Evolutionary conservation across 257 asterid genomes (phyloP), one percentile per base, ranked within the genome.

Genomic region (Lavandula angustifolia): DNA sequence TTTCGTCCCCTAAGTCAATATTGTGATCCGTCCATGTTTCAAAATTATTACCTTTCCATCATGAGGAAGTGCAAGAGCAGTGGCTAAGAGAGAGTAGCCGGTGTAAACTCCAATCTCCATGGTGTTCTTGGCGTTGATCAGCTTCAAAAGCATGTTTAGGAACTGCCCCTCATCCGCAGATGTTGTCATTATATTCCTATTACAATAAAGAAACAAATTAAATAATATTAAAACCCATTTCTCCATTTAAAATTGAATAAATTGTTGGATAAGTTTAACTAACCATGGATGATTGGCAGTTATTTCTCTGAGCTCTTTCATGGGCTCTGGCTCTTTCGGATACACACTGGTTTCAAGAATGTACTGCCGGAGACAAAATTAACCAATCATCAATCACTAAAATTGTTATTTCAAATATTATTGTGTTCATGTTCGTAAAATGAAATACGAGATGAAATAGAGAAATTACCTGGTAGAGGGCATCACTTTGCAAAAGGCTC

Each of bases 51-150:
- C 96, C 96, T 87, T 87, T 35, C 97, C 97, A 56, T 89, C 94
- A 1, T 85, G 63, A 0, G 97, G 95, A 54, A 89, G 84, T 7
- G 95, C 94, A 43, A 89, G 95, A 38, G 95, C 97, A 0, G 97
- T 89, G 9, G 97, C 94, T 12, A 89, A 70, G 1, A 89, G 94
- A 11, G 97, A 89, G 69, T 87, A 87, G n/a, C 97, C 97, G 1
- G 97, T 89, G 75, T 85, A 89, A 48, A 89, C 97, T 5, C 97
- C 97, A 42, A 89, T 89, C 66, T 89, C 97, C 95, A 89, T 89
- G 2, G 97, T 89, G 82, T 87, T 89, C 62, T 85, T 89, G 12
- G 96, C 96, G 50, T 89, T 89, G 69, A 89, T 85, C 75, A 89
- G 79, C 75, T 89, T 89, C 76, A 87, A 35, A 11, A 89, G 94